A percentile compares a stretch with the other conserved stretches of the same genome.
Conservation (phyloP, 1,284 basidiomycete species). For the Cutaneotrichosporon cavernicola region DNA sequence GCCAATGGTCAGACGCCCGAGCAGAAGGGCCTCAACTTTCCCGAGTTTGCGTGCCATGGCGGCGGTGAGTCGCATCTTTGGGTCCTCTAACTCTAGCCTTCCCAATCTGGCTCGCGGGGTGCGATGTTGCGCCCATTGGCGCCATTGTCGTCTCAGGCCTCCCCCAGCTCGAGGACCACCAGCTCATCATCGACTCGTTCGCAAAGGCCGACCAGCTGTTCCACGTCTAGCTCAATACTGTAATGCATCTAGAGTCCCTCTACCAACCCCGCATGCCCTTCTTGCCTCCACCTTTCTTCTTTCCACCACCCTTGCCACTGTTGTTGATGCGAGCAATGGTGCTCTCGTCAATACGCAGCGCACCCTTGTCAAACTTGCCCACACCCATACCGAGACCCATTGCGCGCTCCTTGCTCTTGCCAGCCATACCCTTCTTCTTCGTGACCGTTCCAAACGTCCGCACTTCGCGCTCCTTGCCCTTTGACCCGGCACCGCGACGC, state of each 20-base stretch:
- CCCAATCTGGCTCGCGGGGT: conserved; percentile 47
- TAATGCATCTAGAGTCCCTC: not conserved
- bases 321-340: conserved; percentile 42
- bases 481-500: conserved; percentile 21
- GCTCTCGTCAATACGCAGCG: conserved; percentile 44
- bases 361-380: conserved; percentile 48
- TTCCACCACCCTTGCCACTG: conserved; percentile 13
- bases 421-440: conserved; percentile 50
- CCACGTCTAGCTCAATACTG: not conserved
- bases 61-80: conserved; percentile 35
- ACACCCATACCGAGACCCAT: conserved; percentile 52
- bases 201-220: conserved; percentile 24
- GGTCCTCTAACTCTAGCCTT: conserved; percentile 30
- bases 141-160: conserved; percentile 53
- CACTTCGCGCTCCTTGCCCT: conserved; percentile 23
- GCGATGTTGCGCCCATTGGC: conserved; percentile 42
- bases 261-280: conserved; percentile 20
- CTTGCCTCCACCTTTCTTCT: conserved; percentile 19
- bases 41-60: conserved; percentile 48
- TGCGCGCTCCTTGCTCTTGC: conserved; percentile 38
- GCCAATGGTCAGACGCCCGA: conserved; percentile 34
- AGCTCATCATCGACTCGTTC: conserved; percentile 34
- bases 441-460: conserved; percentile 30
- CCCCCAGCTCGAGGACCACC: conserved; percentile 51
- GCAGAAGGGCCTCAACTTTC: conserved; percentile 36